Percentiles rank a stretch among this genome's conserved stretches.
phyloP scores from a whole-genome alignment of 31 red algal genomes.

The Odonthalia washingtoniensis region DNA sequence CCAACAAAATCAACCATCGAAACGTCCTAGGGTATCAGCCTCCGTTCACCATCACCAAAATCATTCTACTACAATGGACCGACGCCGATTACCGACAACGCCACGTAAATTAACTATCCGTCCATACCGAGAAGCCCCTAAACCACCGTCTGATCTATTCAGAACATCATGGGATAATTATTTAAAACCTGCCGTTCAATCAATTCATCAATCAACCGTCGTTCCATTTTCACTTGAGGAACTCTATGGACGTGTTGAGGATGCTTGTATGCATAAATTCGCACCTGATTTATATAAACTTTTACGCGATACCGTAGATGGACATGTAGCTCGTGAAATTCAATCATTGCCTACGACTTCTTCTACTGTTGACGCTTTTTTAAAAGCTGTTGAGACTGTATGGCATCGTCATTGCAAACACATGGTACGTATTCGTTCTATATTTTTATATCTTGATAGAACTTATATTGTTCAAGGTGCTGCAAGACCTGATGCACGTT shows the following conservation, averaged over 20 bases:
- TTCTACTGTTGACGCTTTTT: conserved; percentile 62
- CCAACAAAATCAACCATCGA: neutral
- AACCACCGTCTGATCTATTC: conserved; percentile 73
- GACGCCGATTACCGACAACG: neutral
- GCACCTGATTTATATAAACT: conserved; percentile 62
- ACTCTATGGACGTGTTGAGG: conserved; percentile 90
- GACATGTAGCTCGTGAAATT: conserved; percentile 47
- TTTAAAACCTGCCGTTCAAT: conserved; percentile 72
- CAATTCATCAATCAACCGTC: conserved; percentile 52
- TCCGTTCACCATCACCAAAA: too few relatives aligned
- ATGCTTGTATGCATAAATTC: conserved; percentile 84
- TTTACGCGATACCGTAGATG: conserved; percentile 60
- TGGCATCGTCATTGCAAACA: conserved; percentile 88
- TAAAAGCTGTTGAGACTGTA: conserved; percentile 62
- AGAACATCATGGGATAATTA: conserved; percentile 58
- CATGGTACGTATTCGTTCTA: conserved; percentile 79
- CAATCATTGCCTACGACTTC: conserved; percentile 18
- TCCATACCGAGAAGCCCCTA: conserved; percentile 67
- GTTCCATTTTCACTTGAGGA: conserved; percentile 75
- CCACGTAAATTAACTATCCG: conserved; percentile 82
- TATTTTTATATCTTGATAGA: conserved; percentile 96
- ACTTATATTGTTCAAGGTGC: conserved; percentile 82
- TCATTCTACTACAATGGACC: neutral
- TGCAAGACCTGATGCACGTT: conserved; percentile 57
- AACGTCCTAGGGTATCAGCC: neutral